Conservation (phyloP, 2,329 filamentous ascomycete genomes). For the Cytospora schulzeri region DNA sequence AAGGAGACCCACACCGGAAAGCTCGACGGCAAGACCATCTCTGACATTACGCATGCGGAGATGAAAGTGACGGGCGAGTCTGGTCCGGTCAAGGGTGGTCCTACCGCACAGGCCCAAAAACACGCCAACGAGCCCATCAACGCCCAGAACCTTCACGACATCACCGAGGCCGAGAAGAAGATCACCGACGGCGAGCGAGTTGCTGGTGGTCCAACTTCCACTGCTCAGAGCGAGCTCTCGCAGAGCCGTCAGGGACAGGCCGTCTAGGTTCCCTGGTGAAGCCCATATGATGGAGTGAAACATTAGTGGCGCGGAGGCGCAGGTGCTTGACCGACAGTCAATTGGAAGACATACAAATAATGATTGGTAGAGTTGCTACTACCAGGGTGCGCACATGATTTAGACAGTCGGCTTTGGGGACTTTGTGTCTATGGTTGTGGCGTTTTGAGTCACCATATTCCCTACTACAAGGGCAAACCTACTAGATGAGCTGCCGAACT, state of each 20-base stretch:
- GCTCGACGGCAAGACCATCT: conserved; percentile 38
- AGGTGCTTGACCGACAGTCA: background rate
- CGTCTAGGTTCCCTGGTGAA: background rate
- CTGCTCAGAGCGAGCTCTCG: conserved; percentile 39
- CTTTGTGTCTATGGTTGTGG: background rate
- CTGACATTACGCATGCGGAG: conserved; percentile 43
- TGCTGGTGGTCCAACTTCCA: conserved; percentile 42
- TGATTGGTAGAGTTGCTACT: background rate
- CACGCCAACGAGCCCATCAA: conserved; percentile 40
- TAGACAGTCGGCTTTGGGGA: background rate
- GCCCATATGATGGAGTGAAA: background rate
- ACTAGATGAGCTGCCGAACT: background rate
- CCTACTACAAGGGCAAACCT: background rate
- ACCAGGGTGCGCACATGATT: background rate
- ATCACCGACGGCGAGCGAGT: conserved; percentile 40
- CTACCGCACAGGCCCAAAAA: conserved; percentile 44
- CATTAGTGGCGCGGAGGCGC: no score
- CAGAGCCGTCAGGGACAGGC: conserved; percentile 25
- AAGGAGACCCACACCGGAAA: conserved; percentile 29
- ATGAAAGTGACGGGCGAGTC: conserved; percentile 41
- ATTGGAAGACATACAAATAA: background rate
- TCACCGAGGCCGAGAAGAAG: conserved; percentile 44
- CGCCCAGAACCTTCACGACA: conserved; percentile 40
- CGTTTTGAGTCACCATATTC: background rate
- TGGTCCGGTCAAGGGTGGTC: conserved; percentile 40